Evolutionary conservation across 2,329 filamentous ascomycete species (phyloP).

Genomic region (Sporothrix mexicana): DNA sequence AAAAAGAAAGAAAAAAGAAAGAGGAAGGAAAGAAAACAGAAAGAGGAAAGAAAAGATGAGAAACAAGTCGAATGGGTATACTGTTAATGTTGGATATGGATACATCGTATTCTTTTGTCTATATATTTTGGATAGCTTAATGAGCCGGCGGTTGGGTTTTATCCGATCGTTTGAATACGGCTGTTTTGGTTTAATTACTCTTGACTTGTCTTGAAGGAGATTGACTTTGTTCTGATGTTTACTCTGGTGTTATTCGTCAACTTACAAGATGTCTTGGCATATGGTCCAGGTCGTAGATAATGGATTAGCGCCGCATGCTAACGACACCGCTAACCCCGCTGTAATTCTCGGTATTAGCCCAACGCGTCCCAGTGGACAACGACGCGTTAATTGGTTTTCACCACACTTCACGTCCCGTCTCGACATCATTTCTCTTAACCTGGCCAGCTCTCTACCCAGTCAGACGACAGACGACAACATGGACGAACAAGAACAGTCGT

Average conservation of each 20-base stretch:
- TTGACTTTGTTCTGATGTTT: neutral
- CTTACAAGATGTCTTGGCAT: neutral
- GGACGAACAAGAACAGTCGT: neutral
- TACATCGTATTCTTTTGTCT: conserved; percentile 10
- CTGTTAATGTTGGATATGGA: neutral
- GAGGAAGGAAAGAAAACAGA: no score
- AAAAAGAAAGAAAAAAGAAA: neutral
- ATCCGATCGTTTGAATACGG: neutral
- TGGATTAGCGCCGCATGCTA: neutral
- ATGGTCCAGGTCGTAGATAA: neutral
- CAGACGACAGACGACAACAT: neutral
- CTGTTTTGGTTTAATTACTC: neutral
- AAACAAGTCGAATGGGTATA: neutral
- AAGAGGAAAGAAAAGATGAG: neutral
- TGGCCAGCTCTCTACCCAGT: neutral
- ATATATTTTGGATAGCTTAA: conserved; percentile 6
- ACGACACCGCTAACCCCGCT: neutral
- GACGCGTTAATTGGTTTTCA: conserved; percentile 27
- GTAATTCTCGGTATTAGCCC: neutral
- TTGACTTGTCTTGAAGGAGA: neutral
- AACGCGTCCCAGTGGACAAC: neutral
- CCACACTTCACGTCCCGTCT: neutral
- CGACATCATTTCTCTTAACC: neutral
- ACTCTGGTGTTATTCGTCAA: neutral
- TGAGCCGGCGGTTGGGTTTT: neutral